Conservation (phyloP, 2,329 filamentous ascomycete genomes). For the Colletotrichum phormii region DNA sequence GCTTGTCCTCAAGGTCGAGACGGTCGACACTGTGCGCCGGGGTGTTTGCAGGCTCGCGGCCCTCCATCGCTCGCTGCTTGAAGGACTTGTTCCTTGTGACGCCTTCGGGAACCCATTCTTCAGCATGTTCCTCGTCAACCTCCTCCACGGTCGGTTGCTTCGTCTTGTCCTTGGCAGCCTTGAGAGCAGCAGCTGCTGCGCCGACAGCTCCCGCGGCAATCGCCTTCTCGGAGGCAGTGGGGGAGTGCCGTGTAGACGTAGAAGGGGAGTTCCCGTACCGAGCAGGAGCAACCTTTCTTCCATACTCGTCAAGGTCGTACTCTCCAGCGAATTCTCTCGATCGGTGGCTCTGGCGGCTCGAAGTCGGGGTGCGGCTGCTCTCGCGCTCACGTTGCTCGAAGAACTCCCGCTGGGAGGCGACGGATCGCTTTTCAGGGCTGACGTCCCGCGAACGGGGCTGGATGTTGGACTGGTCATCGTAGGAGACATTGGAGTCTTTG, state of each 20-base stretch:
- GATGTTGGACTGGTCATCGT: slow-evolving; percentile 45
- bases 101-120: slow-evolving; percentile 59
- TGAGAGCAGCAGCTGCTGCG: slow-evolving; percentile 63
- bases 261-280: slow-evolving; percentile 64
- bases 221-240: slow-evolving; percentile 67
- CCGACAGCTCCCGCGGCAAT: slow-evolving; percentile 68
- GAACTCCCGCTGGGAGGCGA: slow-evolving; percentile 52
- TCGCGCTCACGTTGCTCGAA: slow-evolving; percentile 54
- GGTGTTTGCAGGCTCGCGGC: slow-evolving; percentile 65
- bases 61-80: slow-evolving; percentile 72
- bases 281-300: slow-evolving; percentile 63
- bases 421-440: slow-evolving; percentile 57
- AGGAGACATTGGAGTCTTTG: slow-evolving; percentile 51
- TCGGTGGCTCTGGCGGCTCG: slow-evolving; percentile 48
- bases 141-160: slow-evolving; percentile 52
- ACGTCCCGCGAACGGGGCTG: slow-evolving; percentile 47
- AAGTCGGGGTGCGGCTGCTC: slow-evolving; percentile 49
- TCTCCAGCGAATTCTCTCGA: slow-evolving; percentile 62
- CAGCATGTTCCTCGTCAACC: slow-evolving; percentile 46
- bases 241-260: slow-evolving; percentile 59
- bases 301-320: slow-evolving; percentile 69
- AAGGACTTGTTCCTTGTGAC: slow-evolving; percentile 73
- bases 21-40: slow-evolving; percentile 70
- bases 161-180: slow-evolving; percentile 56
- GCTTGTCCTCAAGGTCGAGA: slow-evolving; percentile 63